Base-by-base conservation (phyloP, 2,329 filamentous ascomycete genomes). In the Ascochyta pisi region DNA sequence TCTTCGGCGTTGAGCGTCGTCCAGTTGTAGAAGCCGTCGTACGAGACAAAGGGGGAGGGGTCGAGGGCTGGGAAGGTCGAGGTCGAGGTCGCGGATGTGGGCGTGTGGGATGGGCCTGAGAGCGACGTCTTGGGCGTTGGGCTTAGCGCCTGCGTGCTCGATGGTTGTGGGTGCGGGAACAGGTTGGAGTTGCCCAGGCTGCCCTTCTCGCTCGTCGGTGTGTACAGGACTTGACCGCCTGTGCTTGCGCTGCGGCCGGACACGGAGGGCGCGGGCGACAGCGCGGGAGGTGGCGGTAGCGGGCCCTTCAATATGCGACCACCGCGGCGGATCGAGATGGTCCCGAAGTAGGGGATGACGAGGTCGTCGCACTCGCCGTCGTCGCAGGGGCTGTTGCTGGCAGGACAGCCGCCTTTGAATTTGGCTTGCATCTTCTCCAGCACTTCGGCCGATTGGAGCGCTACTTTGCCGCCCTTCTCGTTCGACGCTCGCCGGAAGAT, bases 331-430 rank as follows among this genome's bases (percentile, higher is more conserved):
- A 78, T 70, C 1, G 71, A 70, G 12, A 78, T 74, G n/a, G 76
- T 77, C 29, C 76, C 76, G 39, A 78, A 78, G 62, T 77, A 78
- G 0, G 76, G 76, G 31, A 78, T 77, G 2, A 76, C 71, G 24
- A 77, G 70, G 15, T 72, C 65, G 8, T 41, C 29, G 43, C 63
- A 66, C 2, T 61, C 54, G 5, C 54, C 49, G 9, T 59, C 56
- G 7, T 42, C 33, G 31, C 44, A 54, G 10, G 29, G 24, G 2
- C 31, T 31, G 29, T 49, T 49, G 40, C 34, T 51, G 6, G 39
- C 33, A 26, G 58, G 0, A 3, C n/a, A 29, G 1, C 31, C 38
- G 10, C 22, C 50, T 27, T 65, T 70, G 57, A 68, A 69, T 26
- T 74, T 74, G 33, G 50, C 50, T 40, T 73, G 62, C 68, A 77